phyloP scores from a whole-genome alignment of 2,329 filamentous ascomycete species.

The Cercospora sojina region DNA sequence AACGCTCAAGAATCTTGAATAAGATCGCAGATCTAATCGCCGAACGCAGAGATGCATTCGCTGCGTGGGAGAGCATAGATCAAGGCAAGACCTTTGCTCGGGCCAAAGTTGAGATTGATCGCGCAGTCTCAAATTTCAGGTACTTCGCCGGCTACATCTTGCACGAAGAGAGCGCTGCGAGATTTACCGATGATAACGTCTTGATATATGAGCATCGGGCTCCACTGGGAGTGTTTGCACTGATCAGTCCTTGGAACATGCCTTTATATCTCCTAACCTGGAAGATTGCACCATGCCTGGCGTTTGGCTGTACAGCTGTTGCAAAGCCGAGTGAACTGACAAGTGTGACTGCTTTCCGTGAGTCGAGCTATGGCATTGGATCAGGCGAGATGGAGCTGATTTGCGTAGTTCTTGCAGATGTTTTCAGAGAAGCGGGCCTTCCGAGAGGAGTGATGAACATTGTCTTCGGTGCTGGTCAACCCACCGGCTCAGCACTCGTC shows the following conservation, averaged over 20 bases:
- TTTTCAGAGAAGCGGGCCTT: constrained; percentile 40
- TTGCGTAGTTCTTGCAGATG: constrained; percentile 13
- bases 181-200: constrained; percentile 14
- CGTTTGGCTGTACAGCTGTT: constrained; percentile 15
- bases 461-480: constrained; percentile 44
- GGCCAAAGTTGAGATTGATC: constrained; percentile 16
- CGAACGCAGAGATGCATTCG: constrained; percentile 1
- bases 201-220: constrained; percentile 17
- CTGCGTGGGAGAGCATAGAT: constrained; percentile 19
- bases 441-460: constrained; percentile 47
- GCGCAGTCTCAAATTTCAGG: constrained; percentile 16
- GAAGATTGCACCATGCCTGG: constrained; percentile 20
- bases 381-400: neutral
- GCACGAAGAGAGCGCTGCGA: constrained; percentile 15
- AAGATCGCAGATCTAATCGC: constrained; percentile 15
- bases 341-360: constrained; percentile 18
- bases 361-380: neutral
- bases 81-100: constrained; percentile 19
- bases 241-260: constrained; percentile 21
- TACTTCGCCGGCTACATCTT: constrained; percentile 20
- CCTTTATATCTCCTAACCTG: constrained; percentile 18
- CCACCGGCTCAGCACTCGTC: constrained; percentile 29
- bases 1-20: constrained; percentile 8
- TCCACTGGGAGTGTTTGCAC: constrained; percentile 15
- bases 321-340: constrained; percentile 19